These are phyloP conservation scores for Hamigera avellanea DNA, from an alignment of 495 filamentous ascomycete genomes.

Conservation along the genomic window DNA sequence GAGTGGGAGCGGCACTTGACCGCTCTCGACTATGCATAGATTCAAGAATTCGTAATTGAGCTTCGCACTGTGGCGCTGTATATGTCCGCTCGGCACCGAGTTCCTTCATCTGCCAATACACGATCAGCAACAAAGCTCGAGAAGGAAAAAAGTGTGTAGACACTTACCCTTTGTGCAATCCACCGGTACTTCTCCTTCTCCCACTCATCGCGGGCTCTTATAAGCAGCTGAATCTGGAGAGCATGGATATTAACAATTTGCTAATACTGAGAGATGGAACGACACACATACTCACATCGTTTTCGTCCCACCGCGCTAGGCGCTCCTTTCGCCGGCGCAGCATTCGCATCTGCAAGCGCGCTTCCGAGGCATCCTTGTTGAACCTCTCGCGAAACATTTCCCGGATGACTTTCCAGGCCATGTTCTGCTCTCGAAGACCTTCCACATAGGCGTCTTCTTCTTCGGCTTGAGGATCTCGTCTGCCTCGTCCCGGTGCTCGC, in stretches of 20 bases:
- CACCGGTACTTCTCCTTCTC: conserved; percentile 38
- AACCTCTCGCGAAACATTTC: conserved; percentile 49
- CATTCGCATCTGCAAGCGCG: conserved; percentile 64
- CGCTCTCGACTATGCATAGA: conserved; percentile 9
- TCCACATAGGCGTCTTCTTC: conserved; percentile 58
- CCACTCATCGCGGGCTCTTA: conserved; percentile 36
- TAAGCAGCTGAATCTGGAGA: conserved; percentile 32
- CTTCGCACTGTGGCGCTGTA: conserved; percentile 24
- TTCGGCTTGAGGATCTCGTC: conserved; percentile 40
- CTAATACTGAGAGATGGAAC: conserved; percentile 7
- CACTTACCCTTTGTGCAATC: conserved; percentile 38
- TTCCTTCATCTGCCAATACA: conserved; percentile 22
- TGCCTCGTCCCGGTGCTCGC: conserved; percentile 29
- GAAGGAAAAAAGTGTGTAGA: neutral
- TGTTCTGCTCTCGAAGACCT: conserved; percentile 53
- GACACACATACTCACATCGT: conserved; percentile 47
- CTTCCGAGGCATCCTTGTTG: conserved; percentile 54
- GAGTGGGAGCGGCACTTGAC: conserved; percentile 10
- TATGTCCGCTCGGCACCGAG: conserved; percentile 22
- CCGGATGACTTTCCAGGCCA: conserved; percentile 61
- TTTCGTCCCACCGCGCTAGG: conserved; percentile 52
- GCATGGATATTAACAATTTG: conserved; percentile 11
- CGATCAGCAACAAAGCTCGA: conserved; percentile 2
- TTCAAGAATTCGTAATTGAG: conserved; percentile 23
- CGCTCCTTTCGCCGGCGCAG: conserved; percentile 51